Evolutionary conservation across 78 protist species (phyloP), one percentile per base, ranked within the genome.

Genomic region (Dictyostelium brefeldianum): DNA sequence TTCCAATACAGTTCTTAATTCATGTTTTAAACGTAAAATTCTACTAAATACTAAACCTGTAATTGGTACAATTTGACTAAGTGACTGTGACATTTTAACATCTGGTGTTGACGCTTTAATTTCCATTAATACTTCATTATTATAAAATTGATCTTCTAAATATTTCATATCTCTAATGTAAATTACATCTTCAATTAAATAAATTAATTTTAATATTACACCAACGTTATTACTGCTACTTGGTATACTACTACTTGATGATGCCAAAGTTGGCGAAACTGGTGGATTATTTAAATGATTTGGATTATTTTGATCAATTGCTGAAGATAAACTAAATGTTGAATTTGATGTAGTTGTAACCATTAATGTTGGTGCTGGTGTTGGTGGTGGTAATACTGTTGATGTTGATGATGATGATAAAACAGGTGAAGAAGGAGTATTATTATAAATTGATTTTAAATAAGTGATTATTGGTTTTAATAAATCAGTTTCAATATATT

Each of bases 41-140:
- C 84, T 74, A 87, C 85, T 77, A 51, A 87, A 87, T 5, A 87
- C 48, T 4, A 87, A 53, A 25, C 93, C 93, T 20, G 93, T 87
- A 4, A 87, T 87, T 18, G 93, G 93, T 1, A 87, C 93, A 50
- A 59, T 78, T 20, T 87, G 46, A 12, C 84, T 77, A 1, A 87
- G 78, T 50, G 80, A 20, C 36, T 54, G 51, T 50, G 18, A 25
- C 1, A 27, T 27, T 51, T 47, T 31, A 29, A 59, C 85, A 17
- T 51, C 50, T 22, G 27, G 29, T 17, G 27, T 11, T 10, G 59
- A 3, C 14, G 27, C 69, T 4, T 47, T 20, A 9, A 14, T 10
- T 4, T 41, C 83, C 25, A 62, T 25, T 10, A 87, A 67, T 25
- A 77, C 20, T 2, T 87, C 79, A 65, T 75, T 64, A 43, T 73